Percentiles rank a stretch among this genome's conserved stretches.
Conservation (phyloP, 2,329 filamentous ascomycete species). For the Neopestalotiopsis sp. region DNA sequence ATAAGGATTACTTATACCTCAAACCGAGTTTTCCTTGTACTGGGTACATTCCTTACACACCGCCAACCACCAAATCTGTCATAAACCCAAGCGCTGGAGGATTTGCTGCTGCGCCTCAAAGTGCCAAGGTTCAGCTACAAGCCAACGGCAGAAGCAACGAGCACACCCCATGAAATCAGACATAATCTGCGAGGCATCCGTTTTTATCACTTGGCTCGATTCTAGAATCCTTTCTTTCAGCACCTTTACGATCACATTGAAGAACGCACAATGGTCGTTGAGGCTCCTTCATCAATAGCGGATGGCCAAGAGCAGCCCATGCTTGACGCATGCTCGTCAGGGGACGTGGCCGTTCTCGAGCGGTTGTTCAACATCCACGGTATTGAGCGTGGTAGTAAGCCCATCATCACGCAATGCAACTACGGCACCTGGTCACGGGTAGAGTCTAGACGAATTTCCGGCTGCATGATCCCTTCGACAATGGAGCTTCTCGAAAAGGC, state of each 20-base stretch:
- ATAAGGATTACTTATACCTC: neutral
- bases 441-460: neutral
- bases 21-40: neutral
- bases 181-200: neutral
- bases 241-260: neutral
- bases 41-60: neutral
- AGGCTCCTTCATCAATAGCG: neutral
- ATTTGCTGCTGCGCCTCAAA: constrained; percentile 1
- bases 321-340: constrained; percentile 11
- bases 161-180: neutral
- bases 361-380: neutral
- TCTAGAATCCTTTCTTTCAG: neutral
- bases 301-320: constrained; percentile 8
- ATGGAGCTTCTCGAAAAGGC: neutral
- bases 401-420: constrained; percentile 4
- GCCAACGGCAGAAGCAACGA: neutral
- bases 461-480: constrained; percentile 8
- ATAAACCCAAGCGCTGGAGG: neutral
- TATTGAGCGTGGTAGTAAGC: constrained; percentile 6
- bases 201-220: neutral
- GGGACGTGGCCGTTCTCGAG: neutral
- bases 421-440: constrained; percentile 10
- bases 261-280: neutral
- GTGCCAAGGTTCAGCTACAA: neutral
- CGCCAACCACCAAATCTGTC: neutral